A percentile compares a stretch with the other conserved stretches of the same genome.
phyloP scores from a whole-genome alignment of 1,139 yeast genomes.

The Debaryomycetaceae sp. region DNA sequence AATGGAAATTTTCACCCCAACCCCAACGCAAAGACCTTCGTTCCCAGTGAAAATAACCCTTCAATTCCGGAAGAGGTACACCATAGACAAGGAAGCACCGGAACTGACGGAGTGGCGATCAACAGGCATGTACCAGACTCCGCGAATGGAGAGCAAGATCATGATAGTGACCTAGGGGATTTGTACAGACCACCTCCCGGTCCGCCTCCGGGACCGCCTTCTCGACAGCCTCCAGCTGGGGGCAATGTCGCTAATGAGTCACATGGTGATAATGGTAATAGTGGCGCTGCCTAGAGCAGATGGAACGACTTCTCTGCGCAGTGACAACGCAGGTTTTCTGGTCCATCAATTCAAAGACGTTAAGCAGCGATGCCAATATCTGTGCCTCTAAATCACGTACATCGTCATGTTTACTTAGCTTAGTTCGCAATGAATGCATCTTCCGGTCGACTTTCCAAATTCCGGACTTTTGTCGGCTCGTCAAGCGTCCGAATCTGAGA shows the following conservation, averaged over 20 bases:
- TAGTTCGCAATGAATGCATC: neutral
- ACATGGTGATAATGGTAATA: too few relatives aligned
- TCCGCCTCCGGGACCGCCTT: constrained; percentile 2
- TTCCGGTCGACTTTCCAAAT: neutral
- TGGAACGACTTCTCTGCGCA: neutral
- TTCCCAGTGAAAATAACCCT: constrained; percentile 8
- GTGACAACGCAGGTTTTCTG: neutral
- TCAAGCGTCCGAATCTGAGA: neutral
- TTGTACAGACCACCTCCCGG: constrained; percentile 9
- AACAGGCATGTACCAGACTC: constrained; percentile 5
- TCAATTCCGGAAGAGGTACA: constrained; percentile 19
- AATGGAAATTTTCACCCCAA: constrained; percentile 54
- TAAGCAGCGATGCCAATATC: neutral
- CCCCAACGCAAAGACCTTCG: constrained; percentile 22
- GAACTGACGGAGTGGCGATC: constrained; percentile 9
- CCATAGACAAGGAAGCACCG: constrained; percentile 12
- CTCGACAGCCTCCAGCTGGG: neutral
- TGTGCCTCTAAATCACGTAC: neutral
- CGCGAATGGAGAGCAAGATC: constrained; percentile 6
- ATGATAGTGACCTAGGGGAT: constrained; percentile 6
- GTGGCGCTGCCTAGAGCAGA: neutral
- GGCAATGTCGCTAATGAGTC: neutral
- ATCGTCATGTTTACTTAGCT: neutral
- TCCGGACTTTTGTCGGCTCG: neutral
- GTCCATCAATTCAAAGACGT: neutral